Evolutionary conservation across 805 yeast species (phyloP).

Genomic region (Candida krabiensis): DNA sequence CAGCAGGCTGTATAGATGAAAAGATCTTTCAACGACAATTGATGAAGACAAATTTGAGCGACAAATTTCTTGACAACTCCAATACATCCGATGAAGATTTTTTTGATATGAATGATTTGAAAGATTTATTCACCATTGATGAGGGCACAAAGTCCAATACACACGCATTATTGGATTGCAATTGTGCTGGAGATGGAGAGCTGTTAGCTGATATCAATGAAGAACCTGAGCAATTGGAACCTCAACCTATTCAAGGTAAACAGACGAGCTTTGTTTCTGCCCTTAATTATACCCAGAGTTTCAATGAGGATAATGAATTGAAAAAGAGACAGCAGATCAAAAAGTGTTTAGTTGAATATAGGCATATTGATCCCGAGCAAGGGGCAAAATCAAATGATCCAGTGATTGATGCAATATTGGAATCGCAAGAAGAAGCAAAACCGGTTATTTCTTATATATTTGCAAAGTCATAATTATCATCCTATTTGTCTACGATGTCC

Average conservation of each 20-base stretch:
- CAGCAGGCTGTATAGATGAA: conserved; percentile 92
- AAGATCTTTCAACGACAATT: conserved; percentile 91
- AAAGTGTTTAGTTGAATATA: conserved; percentile 60
- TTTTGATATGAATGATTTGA: conserved; percentile 67
- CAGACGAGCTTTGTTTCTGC: conserved; percentile 58
- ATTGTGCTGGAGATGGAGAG: conserved; percentile 58
- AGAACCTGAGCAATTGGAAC: conserved; percentile 19
- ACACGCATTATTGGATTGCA: conserved; percentile 71
- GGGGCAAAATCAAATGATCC: conserved; percentile 13
- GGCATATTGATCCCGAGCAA: conserved; percentile 56
- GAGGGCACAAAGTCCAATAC: conserved; percentile 59
- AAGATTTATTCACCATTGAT: conserved; percentile 68
- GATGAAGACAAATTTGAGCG: conserved; percentile 77
- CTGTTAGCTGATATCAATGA: conserved; percentile 22
- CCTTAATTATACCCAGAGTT: conserved; percentile 37
- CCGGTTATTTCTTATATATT: conserved; percentile 40
- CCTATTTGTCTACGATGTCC: too few relatives aligned
- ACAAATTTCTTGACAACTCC: conserved; percentile 56
- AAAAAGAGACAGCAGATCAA: conserved; percentile 46
- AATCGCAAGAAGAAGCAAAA: conserved; percentile 24
- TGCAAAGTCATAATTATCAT: conserved; percentile 27
- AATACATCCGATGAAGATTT: conserved; percentile 54
- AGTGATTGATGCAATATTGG: conserved; percentile 30
- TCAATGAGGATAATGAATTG: conserved; percentile 22
- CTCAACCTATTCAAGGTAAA: conserved; percentile 2